Conservation (phyloP, 23 red algal species). For the Gracilaria caudata region DNA sequence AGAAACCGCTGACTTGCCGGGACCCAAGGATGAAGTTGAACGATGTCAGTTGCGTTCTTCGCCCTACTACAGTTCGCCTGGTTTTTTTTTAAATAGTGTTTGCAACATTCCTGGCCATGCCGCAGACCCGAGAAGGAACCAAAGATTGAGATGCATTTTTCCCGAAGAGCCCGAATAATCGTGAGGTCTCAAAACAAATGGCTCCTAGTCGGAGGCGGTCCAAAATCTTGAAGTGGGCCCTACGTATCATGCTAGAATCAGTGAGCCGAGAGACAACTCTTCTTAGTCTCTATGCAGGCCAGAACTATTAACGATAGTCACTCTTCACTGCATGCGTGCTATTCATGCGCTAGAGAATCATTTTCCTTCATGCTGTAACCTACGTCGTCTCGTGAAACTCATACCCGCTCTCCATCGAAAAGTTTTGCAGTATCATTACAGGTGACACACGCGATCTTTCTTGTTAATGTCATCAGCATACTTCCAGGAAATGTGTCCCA, state of each 20-base stretch:
- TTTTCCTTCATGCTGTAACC: not conserved
- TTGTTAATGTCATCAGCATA: not conserved
- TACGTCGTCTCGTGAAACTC: not conserved
- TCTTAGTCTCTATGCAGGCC: not conserved
- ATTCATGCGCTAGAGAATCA: not conserved
- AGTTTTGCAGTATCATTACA: not conserved
- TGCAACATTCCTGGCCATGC: too few relatives aligned
- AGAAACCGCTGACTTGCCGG: too few relatives aligned
- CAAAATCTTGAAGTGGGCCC: not conserved
- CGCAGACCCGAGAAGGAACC: too few relatives aligned
- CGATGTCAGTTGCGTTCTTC: too few relatives aligned
- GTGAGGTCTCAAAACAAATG: constrained; percentile 2
- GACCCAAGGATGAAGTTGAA: too few relatives aligned
- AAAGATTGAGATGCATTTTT: too few relatives aligned
- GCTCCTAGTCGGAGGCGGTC: not conserved
- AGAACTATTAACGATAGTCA: not conserved
- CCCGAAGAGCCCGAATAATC: not conserved
- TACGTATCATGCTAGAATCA: not conserved
- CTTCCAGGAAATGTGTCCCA: not conserved
- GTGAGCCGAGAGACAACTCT: not conserved
- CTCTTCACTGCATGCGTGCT: not conserved
- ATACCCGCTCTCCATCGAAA: not conserved
- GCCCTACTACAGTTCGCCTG: too few relatives aligned
- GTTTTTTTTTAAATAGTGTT: too few relatives aligned
- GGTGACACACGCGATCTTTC: not conserved